Evolutionary conservation across 2,329 filamentous ascomycete genomes (phyloP), one percentile per base, ranked within the genome.

Genomic region (Nothophoma quercina): DNA sequence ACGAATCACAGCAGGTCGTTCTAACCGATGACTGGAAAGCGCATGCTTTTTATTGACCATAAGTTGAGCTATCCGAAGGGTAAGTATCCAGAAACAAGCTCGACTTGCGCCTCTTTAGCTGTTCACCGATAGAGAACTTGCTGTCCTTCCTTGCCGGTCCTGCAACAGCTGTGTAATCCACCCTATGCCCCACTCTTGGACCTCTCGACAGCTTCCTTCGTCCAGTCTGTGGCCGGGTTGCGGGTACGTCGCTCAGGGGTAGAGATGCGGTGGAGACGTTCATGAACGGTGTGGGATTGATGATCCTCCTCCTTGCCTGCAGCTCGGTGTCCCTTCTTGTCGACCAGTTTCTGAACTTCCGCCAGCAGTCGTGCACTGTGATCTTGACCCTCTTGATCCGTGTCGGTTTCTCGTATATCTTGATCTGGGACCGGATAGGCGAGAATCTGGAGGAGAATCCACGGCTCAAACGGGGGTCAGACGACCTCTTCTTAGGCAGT

Each of bases 61-160:
- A n/a, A 7, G 10, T 5, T 6, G 33, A 19, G 6, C 26, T 3
- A 28, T 44, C 22, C 1, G 18, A 18, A 15, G 36, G 23, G 13
- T 38, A 35, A 2, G 47, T 22, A 30, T 52, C 50, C 19, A 42
- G 32, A 10, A 52, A 52, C 32, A 52, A 41, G 21, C 32, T 42
- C 16, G 42, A 33, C 18, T 46, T 52, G 21, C 50, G 42, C 19
- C 42, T 42, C 21, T 30, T 32, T 15, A 25, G 1, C 12, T 35
- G 18, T 9, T 52, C 36, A 23, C 32, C 22, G 1, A n/a, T 28
- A 13, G 30, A 42, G 6, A 28, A 33, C 42, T 42, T 52, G 22
- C 35, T 46, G 13, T 46, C 42, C 19, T 32, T 35, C 19, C 34
- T 51, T 10, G 4, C 23, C 7, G n/a, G 30, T 29, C 15, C 22